Evolutionary conservation across 2,329 filamentous ascomycete genomes (phyloP).

Genomic region (Colletotrichum theobromicola): DNA sequence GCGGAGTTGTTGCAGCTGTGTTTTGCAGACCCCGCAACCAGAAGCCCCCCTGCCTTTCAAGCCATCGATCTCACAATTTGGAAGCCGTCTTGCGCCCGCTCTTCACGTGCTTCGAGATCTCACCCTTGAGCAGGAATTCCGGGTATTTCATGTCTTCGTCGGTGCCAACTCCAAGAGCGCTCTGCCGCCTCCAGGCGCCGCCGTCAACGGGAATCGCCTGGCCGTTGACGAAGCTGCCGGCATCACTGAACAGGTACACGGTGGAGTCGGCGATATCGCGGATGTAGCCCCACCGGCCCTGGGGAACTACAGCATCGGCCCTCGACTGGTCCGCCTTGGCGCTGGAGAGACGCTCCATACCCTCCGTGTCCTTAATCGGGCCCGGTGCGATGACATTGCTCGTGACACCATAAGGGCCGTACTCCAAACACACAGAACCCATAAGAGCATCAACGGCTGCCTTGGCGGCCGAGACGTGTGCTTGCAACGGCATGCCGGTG

Average conservation of each 20-base stretch:
- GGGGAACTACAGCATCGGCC: slow-evolving; percentile 62
- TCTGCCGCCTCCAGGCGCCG: slow-evolving; percentile 60
- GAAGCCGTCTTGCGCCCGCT: slow-evolving; percentile 36
- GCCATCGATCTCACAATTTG: slow-evolving; percentile 40
- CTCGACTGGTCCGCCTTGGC: slow-evolving; percentile 35
- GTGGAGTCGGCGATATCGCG: slow-evolving; percentile 94
- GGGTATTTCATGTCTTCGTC: slow-evolving; percentile 58
- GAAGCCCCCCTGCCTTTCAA: not conserved
- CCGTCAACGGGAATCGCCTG: slow-evolving; percentile 79
- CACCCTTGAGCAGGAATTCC: slow-evolving; percentile 45
- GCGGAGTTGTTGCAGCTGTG: not conserved
- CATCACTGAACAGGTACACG: slow-evolving; percentile 85
- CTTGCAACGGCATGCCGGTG: slow-evolving; percentile 82
- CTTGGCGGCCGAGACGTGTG: slow-evolving; percentile 91
- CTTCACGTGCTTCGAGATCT: slow-evolving; percentile 38
- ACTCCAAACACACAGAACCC: slow-evolving; percentile 82
- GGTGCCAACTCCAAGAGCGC: slow-evolving; percentile 49
- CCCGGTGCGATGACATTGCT: slow-evolving; percentile 91
- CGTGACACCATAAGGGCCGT: slow-evolving; percentile 84
- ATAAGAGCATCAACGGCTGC: slow-evolving; percentile 88
- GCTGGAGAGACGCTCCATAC: slow-evolving; percentile 67
- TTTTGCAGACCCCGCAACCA: not conserved
- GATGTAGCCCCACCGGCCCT: slow-evolving; percentile 78
- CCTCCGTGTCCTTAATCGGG: slow-evolving; percentile 85
- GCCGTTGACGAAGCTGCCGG: slow-evolving; percentile 86